Percentiles rank a stretch among this genome's conserved stretches.
Conservation (phyloP, 371 early-diverging fungal genomes). For the Mortierella sp. region DNA sequence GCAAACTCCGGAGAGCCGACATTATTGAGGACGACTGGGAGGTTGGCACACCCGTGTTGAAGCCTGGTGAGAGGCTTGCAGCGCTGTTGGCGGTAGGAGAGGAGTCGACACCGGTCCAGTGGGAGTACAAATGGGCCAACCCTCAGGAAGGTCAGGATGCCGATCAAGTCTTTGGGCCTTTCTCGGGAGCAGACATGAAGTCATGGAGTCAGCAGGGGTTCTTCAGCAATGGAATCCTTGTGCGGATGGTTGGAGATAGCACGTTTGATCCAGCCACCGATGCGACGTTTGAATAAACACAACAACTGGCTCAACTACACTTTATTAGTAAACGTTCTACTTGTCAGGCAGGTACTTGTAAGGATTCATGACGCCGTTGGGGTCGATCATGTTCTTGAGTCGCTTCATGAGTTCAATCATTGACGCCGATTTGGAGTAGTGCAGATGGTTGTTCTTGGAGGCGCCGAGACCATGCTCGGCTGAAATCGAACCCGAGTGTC, state of each 20-base stretch:
- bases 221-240: conserved; percentile 52
- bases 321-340: not conserved
- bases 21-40: conserved; percentile 75
- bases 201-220: conserved; percentile 51
- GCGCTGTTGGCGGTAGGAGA: conserved; percentile 40
- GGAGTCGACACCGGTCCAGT: conserved; percentile 15
- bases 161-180: conserved; percentile 53
- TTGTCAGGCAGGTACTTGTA: conserved; percentile 69
- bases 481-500: conserved; percentile 63
- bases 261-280: conserved; percentile 41
- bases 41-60: conserved; percentile 60
- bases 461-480: conserved; percentile 81
- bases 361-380: conserved; percentile 89
- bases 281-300: conserved; percentile 26
- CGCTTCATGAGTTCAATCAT: conserved; percentile 79
- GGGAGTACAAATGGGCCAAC: conserved; percentile 57
- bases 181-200: conserved; percentile 38
- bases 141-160: conserved; percentile 37
- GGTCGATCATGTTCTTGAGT: conserved; percentile 83
- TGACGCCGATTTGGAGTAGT: conserved; percentile 72
- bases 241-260: conserved; percentile 41
- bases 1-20: conserved; percentile 74
- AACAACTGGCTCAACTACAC: not conserved
- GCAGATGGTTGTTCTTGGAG: conserved; percentile 77
- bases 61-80: conserved; percentile 29